Evolutionary conservation across 768 basidiomycete genomes (phyloP).

Genomic region (Naematelia encephala): DNA sequence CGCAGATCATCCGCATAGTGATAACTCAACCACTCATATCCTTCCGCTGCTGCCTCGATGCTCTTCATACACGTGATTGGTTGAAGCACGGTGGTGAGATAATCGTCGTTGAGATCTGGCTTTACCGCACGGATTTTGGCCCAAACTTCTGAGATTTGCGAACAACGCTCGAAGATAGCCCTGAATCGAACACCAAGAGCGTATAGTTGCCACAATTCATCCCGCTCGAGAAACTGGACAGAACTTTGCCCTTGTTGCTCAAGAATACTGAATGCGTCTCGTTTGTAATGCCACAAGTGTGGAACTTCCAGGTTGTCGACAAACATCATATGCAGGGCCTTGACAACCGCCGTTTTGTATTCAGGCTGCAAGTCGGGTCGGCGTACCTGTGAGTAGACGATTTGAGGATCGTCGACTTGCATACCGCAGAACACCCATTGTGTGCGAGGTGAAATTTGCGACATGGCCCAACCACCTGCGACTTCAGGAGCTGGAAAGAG

Average conservation of each 20-base stretch:
- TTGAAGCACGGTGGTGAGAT: slow-evolving; percentile 68
- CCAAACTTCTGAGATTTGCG: slow-evolving; percentile 64
- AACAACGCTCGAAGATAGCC: slow-evolving; percentile 72
- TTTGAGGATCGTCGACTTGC: slow-evolving; percentile 29
- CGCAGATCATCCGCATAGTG: slow-evolving; percentile 64
- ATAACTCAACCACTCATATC: slow-evolving; percentile 83
- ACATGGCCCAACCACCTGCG: slow-evolving; percentile 82
- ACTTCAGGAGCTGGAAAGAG: slow-evolving; percentile 70
- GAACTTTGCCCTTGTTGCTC: slow-evolving; percentile 33
- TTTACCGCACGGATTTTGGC: slow-evolving; percentile 56
- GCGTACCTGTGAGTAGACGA: slow-evolving; percentile 55
- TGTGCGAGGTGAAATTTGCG: slow-evolving; percentile 65
- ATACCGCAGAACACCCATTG: slow-evolving; percentile 40
- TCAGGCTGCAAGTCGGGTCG: slow-evolving; percentile 56
- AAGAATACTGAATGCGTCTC: slow-evolving; percentile 70
- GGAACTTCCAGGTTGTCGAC: slow-evolving; percentile 88
- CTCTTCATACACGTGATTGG: slow-evolving; percentile 57
- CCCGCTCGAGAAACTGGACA: slow-evolving; percentile 61
- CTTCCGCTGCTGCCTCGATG: slow-evolving; percentile 85
- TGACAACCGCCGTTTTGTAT: slow-evolving; percentile 67
- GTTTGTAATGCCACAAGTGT: slow-evolving; percentile 88
- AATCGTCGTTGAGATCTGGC: slow-evolving; percentile 60
- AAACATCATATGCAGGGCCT: slow-evolving; percentile 76
- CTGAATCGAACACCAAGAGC: slow-evolving; percentile 84
- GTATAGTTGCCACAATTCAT: slow-evolving; percentile 89